These are phyloP conservation scores for Carex scoparia DNA, from an alignment of 176 grass and related monocot species.

Conservation along the genomic window DNA sequence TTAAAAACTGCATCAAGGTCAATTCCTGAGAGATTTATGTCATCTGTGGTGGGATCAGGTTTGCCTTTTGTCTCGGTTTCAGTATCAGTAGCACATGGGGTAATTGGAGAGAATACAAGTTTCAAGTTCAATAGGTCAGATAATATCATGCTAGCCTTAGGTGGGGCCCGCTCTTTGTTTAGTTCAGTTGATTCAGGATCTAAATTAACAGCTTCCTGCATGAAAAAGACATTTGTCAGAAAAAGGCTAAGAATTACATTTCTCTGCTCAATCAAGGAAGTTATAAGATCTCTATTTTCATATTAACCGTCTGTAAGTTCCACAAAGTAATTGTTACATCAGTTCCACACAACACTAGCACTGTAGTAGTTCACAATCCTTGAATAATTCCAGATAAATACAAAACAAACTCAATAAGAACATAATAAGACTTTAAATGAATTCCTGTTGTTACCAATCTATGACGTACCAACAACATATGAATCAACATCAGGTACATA, in stretches of 20 bases:
- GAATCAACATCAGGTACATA: background rate
- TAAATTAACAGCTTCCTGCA: slow-evolving; percentile 70
- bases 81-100: background rate
- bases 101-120: slow-evolving; percentile 39
- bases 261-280: background rate
- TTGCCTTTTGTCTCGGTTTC: slow-evolving; percentile 30
- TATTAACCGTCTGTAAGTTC: background rate
- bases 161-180: slow-evolving; percentile 49
- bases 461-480: too few species aligned
- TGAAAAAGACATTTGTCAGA: background rate
- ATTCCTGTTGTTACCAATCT: too few species aligned
- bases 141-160: slow-evolving; percentile 48
- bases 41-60: slow-evolving; percentile 30
- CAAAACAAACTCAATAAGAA: slow-evolving; percentile 20
- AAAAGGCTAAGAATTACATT: slow-evolving; percentile 3
- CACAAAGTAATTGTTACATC: background rate
- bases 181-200: slow-evolving; percentile 47
- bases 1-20: slow-evolving; percentile 54
- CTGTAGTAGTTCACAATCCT: background rate
- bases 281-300: background rate
- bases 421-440: slow-evolving; percentile 13
- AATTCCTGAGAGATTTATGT: slow-evolving; percentile 42
- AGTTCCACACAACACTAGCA: background rate
- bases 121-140: slow-evolving; percentile 81
- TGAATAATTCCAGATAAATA: background rate